Evolutionary conservation across 495 filamentous ascomycete genomes (phyloP).

Genomic region (Thozetella sp.): DNA sequence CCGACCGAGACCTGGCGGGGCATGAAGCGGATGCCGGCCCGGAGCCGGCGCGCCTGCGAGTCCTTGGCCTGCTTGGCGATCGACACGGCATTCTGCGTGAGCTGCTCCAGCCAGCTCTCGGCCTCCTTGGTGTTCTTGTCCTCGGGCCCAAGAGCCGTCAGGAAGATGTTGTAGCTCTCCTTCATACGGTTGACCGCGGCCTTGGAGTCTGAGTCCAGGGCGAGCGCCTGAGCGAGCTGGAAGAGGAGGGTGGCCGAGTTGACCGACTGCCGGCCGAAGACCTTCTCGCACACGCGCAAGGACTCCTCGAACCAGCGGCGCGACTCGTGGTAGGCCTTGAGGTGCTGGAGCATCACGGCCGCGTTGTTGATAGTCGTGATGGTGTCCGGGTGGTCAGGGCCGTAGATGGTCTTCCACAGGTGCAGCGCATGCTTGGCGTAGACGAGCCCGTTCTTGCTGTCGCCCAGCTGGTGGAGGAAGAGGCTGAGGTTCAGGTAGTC

Average conservation of each 20-base stretch:
- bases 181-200: conserved; percentile 89
- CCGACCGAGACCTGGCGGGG: conserved; percentile 52
- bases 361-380: conserved; percentile 99
- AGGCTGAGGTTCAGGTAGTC: conserved; percentile 94
- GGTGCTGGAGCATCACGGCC: conserved; percentile 94
- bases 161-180: conserved; percentile 95
- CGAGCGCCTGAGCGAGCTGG: conserved; percentile 93
- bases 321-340: conserved; percentile 90
- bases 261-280: conserved; percentile 84
- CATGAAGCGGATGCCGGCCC: conserved; percentile 46
- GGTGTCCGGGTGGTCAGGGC: conserved; percentile 89
- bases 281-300: conserved; percentile 79
- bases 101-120: conserved; percentile 92
- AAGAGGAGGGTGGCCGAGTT: conserved; percentile 96
- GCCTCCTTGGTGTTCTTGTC: conserved; percentile 96
- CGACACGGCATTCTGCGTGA: conserved; percentile 91
- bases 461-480: conserved; percentile 90
- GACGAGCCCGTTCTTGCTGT: conserved; percentile 78
- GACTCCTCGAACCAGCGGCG: conserved; percentile 96
- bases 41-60: conserved; percentile 68
- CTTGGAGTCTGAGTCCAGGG: conserved; percentile 90
- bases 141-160: conserved; percentile 75
- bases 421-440: conserved; percentile 93
- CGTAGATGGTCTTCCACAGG: conserved; percentile 97
- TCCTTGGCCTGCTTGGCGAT: conserved; percentile 93